Evolutionary conservation across 148 eudicot species (phyloP).

Genomic region (Camellia sinensis): DNA sequence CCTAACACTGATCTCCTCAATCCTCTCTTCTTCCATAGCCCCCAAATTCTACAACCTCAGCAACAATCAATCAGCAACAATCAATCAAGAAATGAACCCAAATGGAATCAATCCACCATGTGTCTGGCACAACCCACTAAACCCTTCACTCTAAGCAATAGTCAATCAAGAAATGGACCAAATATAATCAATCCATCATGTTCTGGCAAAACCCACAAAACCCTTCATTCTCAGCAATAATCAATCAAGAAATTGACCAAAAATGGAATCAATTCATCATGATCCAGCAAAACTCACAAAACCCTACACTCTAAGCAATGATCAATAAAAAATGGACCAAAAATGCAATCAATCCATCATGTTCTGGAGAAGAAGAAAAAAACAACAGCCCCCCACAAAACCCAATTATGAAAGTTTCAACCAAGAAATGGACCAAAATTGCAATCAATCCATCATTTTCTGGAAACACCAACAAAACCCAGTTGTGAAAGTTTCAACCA

Average conservation of each 20-base stretch:
- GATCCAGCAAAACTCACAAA: too few species aligned
- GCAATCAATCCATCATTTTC: neutral
- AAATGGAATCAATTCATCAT: too few species aligned
- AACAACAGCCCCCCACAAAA: too few species aligned
- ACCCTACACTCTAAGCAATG: too few species aligned
- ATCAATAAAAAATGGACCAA: too few species aligned
- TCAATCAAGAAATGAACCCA: neutral
- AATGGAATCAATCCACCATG: neutral
- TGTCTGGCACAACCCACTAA: neutral
- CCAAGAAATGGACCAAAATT: neutral
- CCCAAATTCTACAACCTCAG: neutral
- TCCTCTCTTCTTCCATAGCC: slow-evolving; percentile 54
- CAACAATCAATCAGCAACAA: neutral
- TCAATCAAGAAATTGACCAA: too few species aligned
- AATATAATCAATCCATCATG: too few species aligned
- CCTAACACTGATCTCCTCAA: slow-evolving; percentile 52
- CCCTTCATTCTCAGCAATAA: too few species aligned
- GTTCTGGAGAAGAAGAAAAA: neutral
- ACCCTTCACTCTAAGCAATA: neutral
- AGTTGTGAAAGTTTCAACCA: neutral
- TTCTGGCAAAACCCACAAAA: too few species aligned
- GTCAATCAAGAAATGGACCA: too few species aligned
- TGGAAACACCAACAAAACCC: neutral
- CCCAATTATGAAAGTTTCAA: too few species aligned
- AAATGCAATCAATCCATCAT: too few species aligned